phyloP scores from a whole-genome alignment of 495 filamentous ascomycete genomes.

The Penicillium ochrochloron region DNA sequence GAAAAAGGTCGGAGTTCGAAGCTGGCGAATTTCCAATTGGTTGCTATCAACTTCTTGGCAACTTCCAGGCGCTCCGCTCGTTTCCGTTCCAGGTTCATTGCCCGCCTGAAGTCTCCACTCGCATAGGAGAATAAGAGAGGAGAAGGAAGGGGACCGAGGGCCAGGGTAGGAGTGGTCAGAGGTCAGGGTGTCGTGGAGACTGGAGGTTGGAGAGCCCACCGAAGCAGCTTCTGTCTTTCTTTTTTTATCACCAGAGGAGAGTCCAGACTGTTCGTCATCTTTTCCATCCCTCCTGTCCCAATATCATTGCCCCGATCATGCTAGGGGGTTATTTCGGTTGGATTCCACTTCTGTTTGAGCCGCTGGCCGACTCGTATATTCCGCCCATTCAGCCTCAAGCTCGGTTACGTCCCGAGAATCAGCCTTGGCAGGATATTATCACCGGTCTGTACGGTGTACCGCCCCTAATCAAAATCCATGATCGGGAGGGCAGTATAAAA shows the following conservation, averaged over 20 bases:
- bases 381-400: constrained; percentile 30
- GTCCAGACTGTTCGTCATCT: not conserved
- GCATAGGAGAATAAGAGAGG: not conserved
- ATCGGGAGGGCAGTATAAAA: constrained; percentile 28
- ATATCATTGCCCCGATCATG: constrained; percentile 20
- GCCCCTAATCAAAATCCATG: constrained; percentile 32
- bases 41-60: not conserved
- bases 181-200: constrained; percentile 2
- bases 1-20: not conserved
- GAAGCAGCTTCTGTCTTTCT: not conserved
- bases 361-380: constrained; percentile 23
- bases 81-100: not conserved
- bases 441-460: constrained; percentile 35
- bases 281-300: not conserved
- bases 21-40: not conserved
- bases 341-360: constrained; percentile 26
- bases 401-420: constrained; percentile 25
- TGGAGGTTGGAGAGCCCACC: not conserved
- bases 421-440: constrained; percentile 35
- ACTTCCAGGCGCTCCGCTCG: constrained; percentile 5
- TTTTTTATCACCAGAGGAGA: not conserved
- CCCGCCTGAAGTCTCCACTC: constrained; percentile 4
- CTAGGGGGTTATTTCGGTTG: constrained; percentile 23
- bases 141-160: not conserved
- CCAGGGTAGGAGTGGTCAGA: not conserved